A percentile compares a stretch with the other conserved stretches of the same genome.
phyloP scores from a whole-genome alignment of 495 filamentous ascomycete genomes.

The Articulospora tetracladia region DNA sequence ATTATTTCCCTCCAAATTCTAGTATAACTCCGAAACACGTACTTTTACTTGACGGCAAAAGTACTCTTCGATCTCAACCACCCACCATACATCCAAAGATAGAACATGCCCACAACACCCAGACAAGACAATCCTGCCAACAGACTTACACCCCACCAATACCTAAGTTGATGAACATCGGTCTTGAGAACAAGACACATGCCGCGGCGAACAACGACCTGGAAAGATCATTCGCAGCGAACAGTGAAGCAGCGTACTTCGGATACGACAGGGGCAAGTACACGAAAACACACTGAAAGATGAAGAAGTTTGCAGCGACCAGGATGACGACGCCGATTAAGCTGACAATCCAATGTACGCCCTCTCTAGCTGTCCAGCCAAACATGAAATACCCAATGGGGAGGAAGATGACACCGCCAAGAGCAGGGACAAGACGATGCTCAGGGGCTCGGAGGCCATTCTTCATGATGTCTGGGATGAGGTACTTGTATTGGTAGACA shows the following conservation, averaged over 20 bases:
- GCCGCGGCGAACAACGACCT: conserved; percentile 44
- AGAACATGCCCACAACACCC: conserved; percentile 3
- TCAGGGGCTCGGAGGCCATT: conserved; percentile 45
- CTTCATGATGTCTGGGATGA: conserved; percentile 35
- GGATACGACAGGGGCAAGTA: conserved; percentile 48
- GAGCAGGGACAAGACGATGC: conserved; percentile 46
- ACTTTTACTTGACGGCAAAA: conserved; percentile 3
- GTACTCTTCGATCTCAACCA: conserved; percentile 4
- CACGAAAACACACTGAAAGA: conserved; percentile 71
- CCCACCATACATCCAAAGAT: conserved; percentile 4
- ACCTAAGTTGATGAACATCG: conserved; percentile 32
- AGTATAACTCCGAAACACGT: too few species aligned
- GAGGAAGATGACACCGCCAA: conserved; percentile 41
- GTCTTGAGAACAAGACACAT: conserved; percentile 42
- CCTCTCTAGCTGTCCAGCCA: conserved; percentile 50
- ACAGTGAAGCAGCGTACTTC: conserved; percentile 50
- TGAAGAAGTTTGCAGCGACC: conserved; percentile 42
- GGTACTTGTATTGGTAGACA: conserved; percentile 36
- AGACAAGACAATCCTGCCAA: conserved; percentile 37
- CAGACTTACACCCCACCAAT: conserved; percentile 44
- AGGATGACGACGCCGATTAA: conserved; percentile 44
- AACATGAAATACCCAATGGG: conserved; percentile 59
- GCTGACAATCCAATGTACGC: conserved; percentile 50
- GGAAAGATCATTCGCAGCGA: conserved; percentile 51
- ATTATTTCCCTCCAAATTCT: too few species aligned